These are phyloP conservation scores for Gossypium australe DNA, from an alignment of 345 rosid genomes.

Conservation along the genomic window DNA sequence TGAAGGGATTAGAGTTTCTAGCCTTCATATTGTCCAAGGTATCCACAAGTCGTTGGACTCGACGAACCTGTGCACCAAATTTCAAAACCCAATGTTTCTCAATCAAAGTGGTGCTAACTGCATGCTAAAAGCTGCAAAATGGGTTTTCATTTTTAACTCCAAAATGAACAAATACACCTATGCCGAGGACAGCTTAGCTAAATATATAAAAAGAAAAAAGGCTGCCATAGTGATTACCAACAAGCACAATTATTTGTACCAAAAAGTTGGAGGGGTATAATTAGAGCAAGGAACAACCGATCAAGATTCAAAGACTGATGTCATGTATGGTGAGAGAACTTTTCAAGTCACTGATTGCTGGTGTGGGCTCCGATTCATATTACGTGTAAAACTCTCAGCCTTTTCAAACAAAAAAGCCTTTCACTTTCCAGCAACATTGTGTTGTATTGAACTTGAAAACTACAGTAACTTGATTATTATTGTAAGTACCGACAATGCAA, in stretches of 20 bases:
- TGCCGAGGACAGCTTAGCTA: neutral
- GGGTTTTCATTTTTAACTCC: neutral
- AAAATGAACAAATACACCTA: neutral
- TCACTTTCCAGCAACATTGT: constrained; percentile 21
- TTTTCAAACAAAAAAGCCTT: constrained; percentile 8
- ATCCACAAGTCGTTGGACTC: constrained; percentile 38
- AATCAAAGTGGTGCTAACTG: too few species aligned
- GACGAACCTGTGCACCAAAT: constrained; percentile 27
- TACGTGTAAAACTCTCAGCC: neutral
- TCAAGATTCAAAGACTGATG: neutral
- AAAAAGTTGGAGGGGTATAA: neutral
- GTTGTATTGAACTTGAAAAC: neutral
- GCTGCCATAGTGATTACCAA: neutral
- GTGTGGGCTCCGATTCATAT: constrained; percentile 6
- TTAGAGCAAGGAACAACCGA: neutral
- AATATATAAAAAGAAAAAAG: neutral
- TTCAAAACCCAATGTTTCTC: neutral
- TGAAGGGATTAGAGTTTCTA: constrained; percentile 26
- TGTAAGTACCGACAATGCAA: neutral
- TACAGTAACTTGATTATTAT: neutral
- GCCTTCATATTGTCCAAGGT: constrained; percentile 34
- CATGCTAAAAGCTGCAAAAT: neutral
- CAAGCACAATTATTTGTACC: neutral
- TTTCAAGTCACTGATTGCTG: constrained; percentile 5
- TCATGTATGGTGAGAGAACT: neutral